Conservation (phyloP, 768 basidiomycete genomes). For the Naematelia aurantialba region DNA sequence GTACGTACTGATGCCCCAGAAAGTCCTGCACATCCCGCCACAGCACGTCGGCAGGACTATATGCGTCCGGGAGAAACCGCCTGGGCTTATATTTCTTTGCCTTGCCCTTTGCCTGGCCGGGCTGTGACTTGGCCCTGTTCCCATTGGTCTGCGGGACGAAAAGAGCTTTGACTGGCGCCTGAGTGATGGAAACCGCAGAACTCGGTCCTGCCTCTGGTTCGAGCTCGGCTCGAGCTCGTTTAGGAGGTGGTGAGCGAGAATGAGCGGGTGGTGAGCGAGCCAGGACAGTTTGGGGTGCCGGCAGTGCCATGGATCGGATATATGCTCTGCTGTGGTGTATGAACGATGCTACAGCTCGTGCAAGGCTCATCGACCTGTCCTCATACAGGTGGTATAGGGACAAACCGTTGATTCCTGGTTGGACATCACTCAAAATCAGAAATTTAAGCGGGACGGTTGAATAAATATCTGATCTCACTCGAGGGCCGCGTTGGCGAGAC, state of each 20-base stretch:
- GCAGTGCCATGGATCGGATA: conserved; percentile 21
- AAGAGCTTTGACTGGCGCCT: conserved; percentile 30
- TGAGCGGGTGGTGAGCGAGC: background rate
- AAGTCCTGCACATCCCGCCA: conserved; percentile 67
- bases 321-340: conserved; percentile 1
- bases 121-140: conserved; percentile 3
- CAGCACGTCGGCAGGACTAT: conserved; percentile 70
- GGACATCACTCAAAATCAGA: background rate
- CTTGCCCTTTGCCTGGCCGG: conserved; percentile 1
- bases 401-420: background rate
- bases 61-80: conserved; percentile 58
- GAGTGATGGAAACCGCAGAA: conserved; percentile 14
- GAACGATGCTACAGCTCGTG: background rate
- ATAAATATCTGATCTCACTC: background rate
- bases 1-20: conserved; percentile 62
- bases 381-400: background rate
- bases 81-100: conserved; percentile 49
- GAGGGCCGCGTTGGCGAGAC: background rate
- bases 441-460: conserved; percentile 18
- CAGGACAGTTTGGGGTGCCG: conserved; percentile 3
- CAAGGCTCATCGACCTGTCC: background rate
- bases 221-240: conserved; percentile 23
- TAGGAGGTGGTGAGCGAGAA: conserved; percentile 25
- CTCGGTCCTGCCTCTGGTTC: conserved; percentile 3
- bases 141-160: conserved; percentile 7